A percentile compares a stretch with the other conserved stretches of the same genome.
These are phyloP conservation scores for Leonotis leonurus DNA, from an alignment of 257 asterid species.

Conservation along the genomic window DNA sequence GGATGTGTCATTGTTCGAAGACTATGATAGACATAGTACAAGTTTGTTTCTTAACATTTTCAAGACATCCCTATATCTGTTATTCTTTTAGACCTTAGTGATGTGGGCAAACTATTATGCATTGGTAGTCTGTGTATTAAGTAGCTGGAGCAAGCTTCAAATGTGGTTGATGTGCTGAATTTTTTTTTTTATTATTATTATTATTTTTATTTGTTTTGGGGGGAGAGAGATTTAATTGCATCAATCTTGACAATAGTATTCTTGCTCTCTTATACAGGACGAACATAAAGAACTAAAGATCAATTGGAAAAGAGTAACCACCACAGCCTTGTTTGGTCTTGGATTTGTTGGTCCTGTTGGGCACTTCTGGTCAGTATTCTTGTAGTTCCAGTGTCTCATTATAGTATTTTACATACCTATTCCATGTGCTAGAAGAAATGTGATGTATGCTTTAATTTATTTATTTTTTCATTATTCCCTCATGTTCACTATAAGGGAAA, in stretches of 20 bases:
- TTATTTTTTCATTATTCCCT: not conserved
- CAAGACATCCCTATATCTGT: not conserved
- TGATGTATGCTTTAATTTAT: not conserved
- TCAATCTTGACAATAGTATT: not conserved
- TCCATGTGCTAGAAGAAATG: not conserved
- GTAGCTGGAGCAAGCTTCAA: not conserved
- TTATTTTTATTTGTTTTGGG: too few species aligned
- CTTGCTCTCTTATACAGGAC: constrained; percentile 29
- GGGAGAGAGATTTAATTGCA: not conserved
- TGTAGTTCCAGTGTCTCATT: not conserved
- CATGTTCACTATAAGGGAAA: not conserved
- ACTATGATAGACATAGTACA: not conserved
- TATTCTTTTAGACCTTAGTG: too few species aligned
- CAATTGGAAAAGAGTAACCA: constrained; percentile 85
- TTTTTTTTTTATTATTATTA: not conserved
- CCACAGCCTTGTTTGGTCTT: constrained; percentile 76
- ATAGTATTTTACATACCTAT: not conserved
- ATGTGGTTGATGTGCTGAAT: not conserved
- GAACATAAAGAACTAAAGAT: constrained; percentile 48
- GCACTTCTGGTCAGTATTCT: constrained; percentile 70
- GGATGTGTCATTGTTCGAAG: not conserved
- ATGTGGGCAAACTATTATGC: not conserved
- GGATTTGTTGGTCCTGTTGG: constrained; percentile 93
- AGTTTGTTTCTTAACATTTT: not conserved
- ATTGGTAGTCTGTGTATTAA: not conserved